Conservation (phyloP, 2,329 filamentous ascomycete genomes). For the Curvularia hawaiiensis region DNA sequence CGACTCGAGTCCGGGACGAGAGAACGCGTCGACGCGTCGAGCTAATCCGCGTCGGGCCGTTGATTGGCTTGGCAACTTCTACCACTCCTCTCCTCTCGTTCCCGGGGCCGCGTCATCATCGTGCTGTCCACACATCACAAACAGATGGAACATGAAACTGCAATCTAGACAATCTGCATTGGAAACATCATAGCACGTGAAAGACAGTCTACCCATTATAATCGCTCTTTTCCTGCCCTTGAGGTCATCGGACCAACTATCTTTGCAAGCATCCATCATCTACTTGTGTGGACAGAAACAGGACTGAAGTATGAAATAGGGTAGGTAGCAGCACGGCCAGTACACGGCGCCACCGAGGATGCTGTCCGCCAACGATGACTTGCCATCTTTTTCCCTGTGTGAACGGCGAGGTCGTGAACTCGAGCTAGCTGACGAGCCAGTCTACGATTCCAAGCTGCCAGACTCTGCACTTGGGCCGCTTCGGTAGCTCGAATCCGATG, state of each 20-base stretch:
- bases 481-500: conserved; percentile 32
- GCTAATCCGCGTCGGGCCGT: conserved; percentile 2
- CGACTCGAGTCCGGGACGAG: conserved; percentile 1
- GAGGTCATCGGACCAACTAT: background rate
- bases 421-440: conserved; percentile 24
- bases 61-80: conserved; percentile 12
- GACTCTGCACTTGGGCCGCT: conserved; percentile 36
- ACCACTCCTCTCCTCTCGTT: background rate
- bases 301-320: conserved; percentile 40
- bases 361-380: conserved; percentile 30
- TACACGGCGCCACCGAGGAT: conserved; percentile 36
- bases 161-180: background rate
- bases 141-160: background rate
- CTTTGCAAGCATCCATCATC: background rate
- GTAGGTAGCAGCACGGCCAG: conserved; percentile 42
- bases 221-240: background rate
- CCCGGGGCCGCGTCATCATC: background rate
- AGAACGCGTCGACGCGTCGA: conserved; percentile 16
- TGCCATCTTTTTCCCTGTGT: conserved; percentile 32
- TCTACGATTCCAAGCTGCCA: conserved; percentile 32
- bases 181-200: background rate
- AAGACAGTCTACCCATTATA: background rate
- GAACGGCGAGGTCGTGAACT: conserved; percentile 20
- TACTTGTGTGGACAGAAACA: conserved; percentile 41
- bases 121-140: background rate